Evolutionary conservation across 2,329 filamentous ascomycete genomes (phyloP), one percentile per base, ranked within the genome.

Genomic region (Neonectria hederae): DNA sequence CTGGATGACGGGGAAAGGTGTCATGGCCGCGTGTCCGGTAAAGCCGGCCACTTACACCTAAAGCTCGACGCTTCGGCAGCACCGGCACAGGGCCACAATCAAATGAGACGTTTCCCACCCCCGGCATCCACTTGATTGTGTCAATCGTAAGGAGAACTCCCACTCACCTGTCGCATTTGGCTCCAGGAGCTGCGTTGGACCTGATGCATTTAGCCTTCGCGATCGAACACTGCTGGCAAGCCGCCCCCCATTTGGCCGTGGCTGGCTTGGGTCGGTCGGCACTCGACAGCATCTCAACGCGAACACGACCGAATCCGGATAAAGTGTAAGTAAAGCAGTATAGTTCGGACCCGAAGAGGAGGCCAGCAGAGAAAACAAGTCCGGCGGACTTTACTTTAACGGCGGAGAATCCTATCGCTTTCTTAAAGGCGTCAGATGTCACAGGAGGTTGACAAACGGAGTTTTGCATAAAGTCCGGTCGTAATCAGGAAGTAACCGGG

Each of bases 201-300:
- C 83, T 80, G 48, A 85, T 78, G 64, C 83, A 85, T 65, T 84
- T 85, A 8, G 83, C 83, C 67, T 85, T 85, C 32, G 83, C 82
- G 13, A 79, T 76, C 7, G 83, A 82, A 67, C 83, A 85, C 1
- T 82, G 76, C 5, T 81, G 76, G 54, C 83, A 85, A 1, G 83
- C 83, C 4, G 82, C 82, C 17, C 83, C 83, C 83, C 83, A 85
- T 82, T 79, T 80, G 30, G 78, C 78, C 62, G 77, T 77, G 17
- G 78, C 71, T 30, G 76, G 71, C 69, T 78, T 78, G 22, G 69
- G 74, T 54, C 75, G 63, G 28, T 70, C 68, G 46, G 59, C 22
- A 22, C 35, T 69, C 8, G 64, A 70, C 53, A 69, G 68, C 54
- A 59, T 65, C 51, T 19, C 42, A 28, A 35, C 53, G 46, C 35